A percentile compares a stretch with the other conserved stretches of the same genome.
Evolutionary conservation across 257 asterid genomes (phyloP).

Genomic region (Linaria vulgaris): DNA sequence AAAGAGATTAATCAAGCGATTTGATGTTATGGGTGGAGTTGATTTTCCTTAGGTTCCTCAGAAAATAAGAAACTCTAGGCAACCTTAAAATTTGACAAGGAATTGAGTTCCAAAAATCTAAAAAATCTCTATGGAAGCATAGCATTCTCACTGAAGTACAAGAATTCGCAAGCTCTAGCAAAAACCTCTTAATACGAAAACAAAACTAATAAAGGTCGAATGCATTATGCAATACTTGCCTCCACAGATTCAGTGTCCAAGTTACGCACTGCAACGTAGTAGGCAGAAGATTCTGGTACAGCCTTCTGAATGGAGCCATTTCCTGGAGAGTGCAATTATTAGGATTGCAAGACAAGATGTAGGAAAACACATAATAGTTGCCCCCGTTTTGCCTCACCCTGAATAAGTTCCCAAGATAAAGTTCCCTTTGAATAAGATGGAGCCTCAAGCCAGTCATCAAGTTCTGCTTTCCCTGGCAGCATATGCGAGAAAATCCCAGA

Average conservation of each 20-base stretch:
- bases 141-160: conserved; percentile 4
- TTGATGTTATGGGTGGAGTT: no score
- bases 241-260: conserved; percentile 46
- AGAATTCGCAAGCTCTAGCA: conserved; percentile 6
- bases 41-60: background rate
- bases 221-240: conserved; percentile 54
- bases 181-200: background rate
- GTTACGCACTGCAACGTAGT: conserved; percentile 73
- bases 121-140: no score
- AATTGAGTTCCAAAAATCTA: background rate
- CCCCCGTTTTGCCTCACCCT: conserved; percentile 51
- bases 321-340: conserved; percentile 46
- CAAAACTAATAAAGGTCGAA: background rate
- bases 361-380: background rate
- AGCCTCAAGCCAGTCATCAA: conserved; percentile 69
- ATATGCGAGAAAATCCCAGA: conserved; percentile 27
- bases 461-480: conserved; percentile 59
- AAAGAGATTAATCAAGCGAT: background rate
- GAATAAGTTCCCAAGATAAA: conserved; percentile 61
- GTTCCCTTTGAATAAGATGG: conserved; percentile 58
- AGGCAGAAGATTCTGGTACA: conserved; percentile 49
- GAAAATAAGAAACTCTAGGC: conserved; percentile 1
- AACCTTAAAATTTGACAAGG: background rate
- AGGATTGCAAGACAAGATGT: conserved; percentile 21
- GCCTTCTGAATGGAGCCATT: conserved; percentile 55